Base-by-base conservation (phyloP, 768 basidiomycete genomes). In the Calocera viscosa region DNA sequence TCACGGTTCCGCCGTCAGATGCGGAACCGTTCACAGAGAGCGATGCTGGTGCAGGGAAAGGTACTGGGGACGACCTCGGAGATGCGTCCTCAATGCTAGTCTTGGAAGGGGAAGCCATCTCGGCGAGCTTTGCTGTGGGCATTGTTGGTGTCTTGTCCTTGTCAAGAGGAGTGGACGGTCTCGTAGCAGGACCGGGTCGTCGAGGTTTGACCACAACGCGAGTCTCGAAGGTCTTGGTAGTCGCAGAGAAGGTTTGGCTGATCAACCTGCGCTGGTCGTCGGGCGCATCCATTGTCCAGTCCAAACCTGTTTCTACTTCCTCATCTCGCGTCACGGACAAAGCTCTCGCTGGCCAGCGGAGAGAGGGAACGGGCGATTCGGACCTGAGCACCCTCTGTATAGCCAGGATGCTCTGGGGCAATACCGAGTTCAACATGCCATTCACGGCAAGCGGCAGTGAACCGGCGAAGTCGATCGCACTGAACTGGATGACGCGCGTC, bases 401-500 rank as follows among this genome's bases (percentile, higher is more conserved):
- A 0, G 84, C 80, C 1, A 90, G 75, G 32, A 97, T 85, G 0
- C 85, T 80, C 67, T 83, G 81, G 2, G 91, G 89, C 22, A 94
- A 77, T 40, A 85, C 81, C 1, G 86, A 83, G 72, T 96, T 97
- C 73, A 92, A 86, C 78, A 89, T 84, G 22, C 88, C 84, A 74
- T 94, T 95, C 68, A 93, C 82, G 0, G 91, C 87, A 19, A 86
- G 83, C 0, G 94, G 93, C 40, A 95, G 83, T 1, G 85, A 86
- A 1, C 92, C 94, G 10, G 87, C 86, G 72, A 87, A 92, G 75
- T 97, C 94, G 67, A 94, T 82, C 0, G 90, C 88, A 1, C 90
- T 84, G 41, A 95, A 79, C 67, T 90, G 82, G 49, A 89, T 93
- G 75, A 91, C 94, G 60, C 89, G 78, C 40, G 94, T 91, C 2